These are phyloP conservation scores for Mrakia gelida DNA, from an alignment of 768 basidiomycete species.

Conservation along the genomic window DNA sequence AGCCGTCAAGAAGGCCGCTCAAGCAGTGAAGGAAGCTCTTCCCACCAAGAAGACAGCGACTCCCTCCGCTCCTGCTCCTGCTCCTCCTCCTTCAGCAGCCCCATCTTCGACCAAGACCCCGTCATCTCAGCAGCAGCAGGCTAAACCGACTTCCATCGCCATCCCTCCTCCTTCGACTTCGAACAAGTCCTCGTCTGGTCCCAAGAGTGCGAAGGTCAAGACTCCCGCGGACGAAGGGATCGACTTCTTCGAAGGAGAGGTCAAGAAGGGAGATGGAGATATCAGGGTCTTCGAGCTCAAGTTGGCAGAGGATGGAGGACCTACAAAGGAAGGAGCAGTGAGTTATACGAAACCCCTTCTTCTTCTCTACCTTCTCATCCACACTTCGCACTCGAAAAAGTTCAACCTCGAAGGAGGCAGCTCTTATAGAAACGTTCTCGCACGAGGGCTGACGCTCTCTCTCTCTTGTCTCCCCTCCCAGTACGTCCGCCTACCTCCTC, in stretches of 20 bases:
- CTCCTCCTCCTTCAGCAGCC: conserved; percentile 3
- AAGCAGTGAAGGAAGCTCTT: background rate
- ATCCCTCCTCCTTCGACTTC: background rate
- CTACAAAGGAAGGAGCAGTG: conserved; percentile 76
- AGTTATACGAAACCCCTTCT: conserved; percentile 40
- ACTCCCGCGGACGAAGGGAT: conserved; percentile 92
- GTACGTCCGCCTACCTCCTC: conserved; percentile 96
- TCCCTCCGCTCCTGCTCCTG: background rate
- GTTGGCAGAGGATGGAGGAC: conserved; percentile 86
- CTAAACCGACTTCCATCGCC: conserved; percentile 21
- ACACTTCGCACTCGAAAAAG: background rate
- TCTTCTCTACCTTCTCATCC: background rate
- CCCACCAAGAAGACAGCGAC: background rate
- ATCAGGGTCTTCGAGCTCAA: conserved; percentile 78
- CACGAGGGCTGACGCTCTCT: background rate
- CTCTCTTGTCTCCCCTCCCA: conserved; percentile 41
- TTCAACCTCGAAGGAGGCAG: background rate
- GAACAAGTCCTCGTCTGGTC: background rate
- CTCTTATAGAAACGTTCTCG: background rate
- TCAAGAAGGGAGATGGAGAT: conserved; percentile 51
- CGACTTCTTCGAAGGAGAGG: conserved; percentile 69
- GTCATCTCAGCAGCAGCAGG: background rate
- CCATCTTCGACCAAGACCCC: background rate
- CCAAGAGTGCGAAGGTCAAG: conserved; percentile 44
- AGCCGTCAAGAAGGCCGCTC: conserved; percentile 6